Base-by-base conservation (phyloP, 176 grass and related monocot genomes). In the Aegilops sharonensis region DNA sequence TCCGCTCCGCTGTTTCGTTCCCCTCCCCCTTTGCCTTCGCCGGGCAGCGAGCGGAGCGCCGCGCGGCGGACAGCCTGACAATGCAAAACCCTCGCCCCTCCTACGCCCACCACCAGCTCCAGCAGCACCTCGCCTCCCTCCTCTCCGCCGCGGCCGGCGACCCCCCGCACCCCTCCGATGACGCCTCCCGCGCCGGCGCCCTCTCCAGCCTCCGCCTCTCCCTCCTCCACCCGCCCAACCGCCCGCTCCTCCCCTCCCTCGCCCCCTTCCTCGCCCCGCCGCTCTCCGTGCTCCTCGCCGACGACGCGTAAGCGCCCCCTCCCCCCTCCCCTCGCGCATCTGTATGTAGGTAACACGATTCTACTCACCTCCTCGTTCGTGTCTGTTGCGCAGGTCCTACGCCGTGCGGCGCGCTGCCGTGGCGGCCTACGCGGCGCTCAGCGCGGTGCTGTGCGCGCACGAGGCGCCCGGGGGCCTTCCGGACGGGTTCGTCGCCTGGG, bases 401-500 rank as follows among this genome's bases (percentile, higher is more conserved):
- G 86, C 81, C 69, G 93, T 95, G 68, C 80, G 93, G 48, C 86
- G 93, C n/a, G 91, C 89, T 1, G 93, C 96, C 20, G 93, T 90
- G 36, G 77, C 93, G 77, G 84, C 96, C 48, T 98, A 98, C 86
- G 96, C 81, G 82, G 82, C 90, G 79, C 78, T 95, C 64, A 94
- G 96, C 82, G 90, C 91, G 63, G 85, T 94, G 54, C 81, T 98
- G 75, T 87, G 90, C 71, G 87, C 92, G n/a, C 89, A 91, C 64
- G 83, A 89, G 67, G 81, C 90, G 18, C 84, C 81, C 9, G 90
- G 93, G 37, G 92, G 94, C 5, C 77, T 98, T 6, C 90, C 91
- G 17, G 96, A 98, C 20, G 87, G 91, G 24, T 94, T 95, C 72
- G 90, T 98, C 29, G 85, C 91, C 40, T 98, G 96, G 96, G 93